Conservation (phyloP, 2,329 filamentous ascomycete species). For the Pyricularia sp. region DNA sequence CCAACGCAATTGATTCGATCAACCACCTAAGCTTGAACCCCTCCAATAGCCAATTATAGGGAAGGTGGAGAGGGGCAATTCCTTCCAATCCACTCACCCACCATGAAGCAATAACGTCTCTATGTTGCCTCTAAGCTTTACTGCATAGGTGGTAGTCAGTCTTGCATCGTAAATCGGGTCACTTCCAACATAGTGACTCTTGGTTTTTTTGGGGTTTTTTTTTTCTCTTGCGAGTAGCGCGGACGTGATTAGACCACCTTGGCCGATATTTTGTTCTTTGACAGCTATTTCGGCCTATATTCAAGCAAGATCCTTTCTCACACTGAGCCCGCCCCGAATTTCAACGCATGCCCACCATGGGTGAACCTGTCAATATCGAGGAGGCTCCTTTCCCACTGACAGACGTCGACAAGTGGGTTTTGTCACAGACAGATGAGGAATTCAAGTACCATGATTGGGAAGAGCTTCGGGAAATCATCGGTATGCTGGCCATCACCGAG, state of each 20-base stretch:
- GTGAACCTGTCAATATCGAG: conserved; percentile 21
- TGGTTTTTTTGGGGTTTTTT: no score
- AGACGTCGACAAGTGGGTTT: conserved; percentile 46
- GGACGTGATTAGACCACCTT: background rate
- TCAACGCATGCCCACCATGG: conserved; percentile 22
- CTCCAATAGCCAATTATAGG: background rate
- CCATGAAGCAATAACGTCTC: background rate
- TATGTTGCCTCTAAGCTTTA: background rate
- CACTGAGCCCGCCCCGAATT: background rate
- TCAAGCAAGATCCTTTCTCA: background rate
- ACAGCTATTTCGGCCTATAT: background rate
- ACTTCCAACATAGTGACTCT: no score
- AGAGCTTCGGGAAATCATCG: conserved; percentile 58
- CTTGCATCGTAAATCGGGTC: no score
- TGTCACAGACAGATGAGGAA: conserved; percentile 58
- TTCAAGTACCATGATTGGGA: conserved; percentile 68
- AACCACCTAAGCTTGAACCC: background rate
- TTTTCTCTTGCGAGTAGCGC: background rate
- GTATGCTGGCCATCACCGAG: conserved; percentile 26
- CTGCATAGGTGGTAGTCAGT: no score
- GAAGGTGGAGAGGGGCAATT: background rate
- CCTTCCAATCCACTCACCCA: background rate
- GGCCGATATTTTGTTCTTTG: background rate
- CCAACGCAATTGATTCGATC: background rate
- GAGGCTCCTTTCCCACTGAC: conserved; percentile 50